Base-by-base conservation (phyloP, 768 basidiomycete species). In the Agaricus subrufescens region DNA sequence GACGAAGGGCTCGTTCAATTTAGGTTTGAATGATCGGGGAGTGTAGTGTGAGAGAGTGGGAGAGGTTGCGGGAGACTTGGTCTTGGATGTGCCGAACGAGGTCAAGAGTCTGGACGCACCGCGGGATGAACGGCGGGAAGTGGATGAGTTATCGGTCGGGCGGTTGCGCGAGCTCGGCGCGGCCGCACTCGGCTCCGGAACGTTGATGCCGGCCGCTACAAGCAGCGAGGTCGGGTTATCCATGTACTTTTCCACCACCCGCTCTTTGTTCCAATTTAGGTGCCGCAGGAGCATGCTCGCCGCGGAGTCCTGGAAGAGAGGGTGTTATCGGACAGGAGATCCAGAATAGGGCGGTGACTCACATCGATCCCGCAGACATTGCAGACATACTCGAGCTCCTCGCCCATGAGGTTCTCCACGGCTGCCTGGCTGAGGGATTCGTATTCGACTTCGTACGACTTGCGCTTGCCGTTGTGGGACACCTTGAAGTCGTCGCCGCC, bases 211-310 rank as follows among this genome's bases (percentile, higher is more conserved):
- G 1, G 95, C 93, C 6, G 83, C 81, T 27, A 83, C 77, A 29
- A 87, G 82, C 14, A 94, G 81, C 7, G 74, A 72, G 19, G 84
- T 76, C 0, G 91, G 83, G 58, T 93, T 90, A 63, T 98, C 96
- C 94, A 97, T 97, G 73, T 92, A 98, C 69, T 91, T 89, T 73
- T 98, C 96, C 62, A 94, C 92, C 23, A 99, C 81, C 54, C 87
- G 86, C 68, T 99, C 97, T 67, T 91, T 92, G 78, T 98, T 98
- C 97, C 97, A 99, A 54, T 80, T 76, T 77, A 88, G 83, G 72
- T 90, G 75, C 29, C 94, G 84, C 57, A 99, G 75, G 5, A 99
- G 78, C 30, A 94, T 73, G 2, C 84, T 78, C 3, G 94, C 94
- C 2, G 81, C 81, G 63, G 81, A 81, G 2, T 70, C 62, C 93